Conservation (phyloP, 2,329 filamentous ascomycete genomes). For the Trematosphaeria pertusa region DNA sequence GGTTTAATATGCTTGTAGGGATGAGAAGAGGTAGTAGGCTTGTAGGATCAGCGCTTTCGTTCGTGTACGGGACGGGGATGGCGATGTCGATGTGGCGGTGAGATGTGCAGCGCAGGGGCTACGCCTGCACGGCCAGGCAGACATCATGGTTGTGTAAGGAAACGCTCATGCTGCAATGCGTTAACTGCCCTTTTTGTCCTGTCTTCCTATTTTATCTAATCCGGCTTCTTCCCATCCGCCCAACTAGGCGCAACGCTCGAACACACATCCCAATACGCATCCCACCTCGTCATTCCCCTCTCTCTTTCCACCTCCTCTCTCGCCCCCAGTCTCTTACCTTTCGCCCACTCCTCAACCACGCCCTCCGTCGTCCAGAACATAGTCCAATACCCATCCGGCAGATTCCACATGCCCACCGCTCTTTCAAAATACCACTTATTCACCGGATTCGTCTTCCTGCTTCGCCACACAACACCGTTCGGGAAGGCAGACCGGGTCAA, state of each 20-base stretch:
- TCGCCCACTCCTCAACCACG: constrained; percentile 59
- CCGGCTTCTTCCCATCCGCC: constrained; percentile 49
- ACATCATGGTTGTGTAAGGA: too few species aligned
- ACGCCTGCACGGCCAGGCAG: too few species aligned
- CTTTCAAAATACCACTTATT: constrained; percentile 99
- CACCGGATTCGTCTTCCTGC: constrained; percentile 87
- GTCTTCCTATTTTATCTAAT: constrained; percentile 17
- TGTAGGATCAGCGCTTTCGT: too few species aligned
- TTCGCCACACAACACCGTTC: constrained; percentile 88
- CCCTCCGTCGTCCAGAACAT: constrained; percentile 97
- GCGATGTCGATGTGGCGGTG: too few species aligned
- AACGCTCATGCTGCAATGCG: too few species aligned
- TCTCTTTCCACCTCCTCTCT: constrained; percentile 44
- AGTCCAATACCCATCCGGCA: constrained; percentile 85
- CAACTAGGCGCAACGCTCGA: constrained; percentile 57
- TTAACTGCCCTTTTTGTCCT: not conserved
- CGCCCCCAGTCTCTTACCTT: constrained; percentile 52
- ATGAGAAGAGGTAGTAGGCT: too few species aligned
- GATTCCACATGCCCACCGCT: constrained; percentile 80
- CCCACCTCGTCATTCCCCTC: constrained; percentile 54
- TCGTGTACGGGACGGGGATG: too few species aligned
- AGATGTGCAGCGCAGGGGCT: too few species aligned
- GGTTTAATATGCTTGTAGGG: too few species aligned
- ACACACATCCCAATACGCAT: constrained; percentile 59
- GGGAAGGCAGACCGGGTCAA: constrained; percentile 93